Evolutionary conservation across 2,329 filamentous ascomycete species (phyloP).

Genomic region (Hymenoscyphus repandus): DNA sequence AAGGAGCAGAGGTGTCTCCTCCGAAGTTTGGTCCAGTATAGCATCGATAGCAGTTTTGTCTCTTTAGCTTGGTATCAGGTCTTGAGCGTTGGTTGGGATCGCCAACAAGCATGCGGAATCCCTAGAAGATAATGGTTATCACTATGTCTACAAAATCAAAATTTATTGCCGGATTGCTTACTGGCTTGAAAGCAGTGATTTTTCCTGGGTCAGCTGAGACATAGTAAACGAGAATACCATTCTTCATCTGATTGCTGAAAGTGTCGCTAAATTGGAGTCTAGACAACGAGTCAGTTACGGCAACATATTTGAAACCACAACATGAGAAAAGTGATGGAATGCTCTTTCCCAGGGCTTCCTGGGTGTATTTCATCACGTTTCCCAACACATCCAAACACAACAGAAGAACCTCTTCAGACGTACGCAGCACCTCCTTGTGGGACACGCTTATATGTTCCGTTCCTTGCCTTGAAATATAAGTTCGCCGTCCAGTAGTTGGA

Average conservation of each 20-base stretch:
- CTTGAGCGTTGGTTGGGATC: slow-evolving; percentile 32
- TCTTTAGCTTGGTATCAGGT: slow-evolving; percentile 27
- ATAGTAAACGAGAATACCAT: slow-evolving; percentile 36
- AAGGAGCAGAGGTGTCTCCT: slow-evolving; percentile 13
- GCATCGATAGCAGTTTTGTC: not conserved
- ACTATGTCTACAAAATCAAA: too few species aligned
- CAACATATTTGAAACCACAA: too few species aligned
- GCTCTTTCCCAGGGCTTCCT: too few species aligned
- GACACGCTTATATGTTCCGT: slow-evolving; percentile 30
- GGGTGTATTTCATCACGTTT: not conserved
- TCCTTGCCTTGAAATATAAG: slow-evolving; percentile 28
- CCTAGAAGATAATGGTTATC: slow-evolving; percentile 18
- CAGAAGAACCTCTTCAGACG: slow-evolving; percentile 1
- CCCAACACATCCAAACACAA: slow-evolving; percentile 32
- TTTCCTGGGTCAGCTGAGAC: slow-evolving; percentile 30
- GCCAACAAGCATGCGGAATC: slow-evolving; percentile 42
- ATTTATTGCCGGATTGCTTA: not conserved
- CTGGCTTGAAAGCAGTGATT: slow-evolving; percentile 37
- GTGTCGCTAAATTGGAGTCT: too few species aligned
- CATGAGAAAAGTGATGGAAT: too few species aligned
- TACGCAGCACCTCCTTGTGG: slow-evolving; percentile 17
- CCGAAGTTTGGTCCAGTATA: not conserved
- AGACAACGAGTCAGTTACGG: too few species aligned
- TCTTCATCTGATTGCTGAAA: slow-evolving; percentile 21
- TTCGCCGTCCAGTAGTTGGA: slow-evolving; percentile 34